Base-by-base conservation (phyloP, 176 grass and related monocot species). In the Paspalum vaginatum region DNA sequence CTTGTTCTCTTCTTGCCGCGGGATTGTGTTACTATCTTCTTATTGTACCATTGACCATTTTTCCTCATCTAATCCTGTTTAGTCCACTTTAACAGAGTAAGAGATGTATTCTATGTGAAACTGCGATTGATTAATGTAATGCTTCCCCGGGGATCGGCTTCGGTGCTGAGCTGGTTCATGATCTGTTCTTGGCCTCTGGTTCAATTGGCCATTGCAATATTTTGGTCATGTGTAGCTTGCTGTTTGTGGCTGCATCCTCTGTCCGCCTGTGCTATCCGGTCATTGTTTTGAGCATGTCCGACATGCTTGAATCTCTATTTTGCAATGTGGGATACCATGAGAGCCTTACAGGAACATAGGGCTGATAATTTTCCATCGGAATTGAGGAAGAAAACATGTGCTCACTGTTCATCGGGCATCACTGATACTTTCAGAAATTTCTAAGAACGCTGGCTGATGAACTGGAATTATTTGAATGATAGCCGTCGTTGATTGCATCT, bases 51-150 rank as follows among this genome's bases (percentile, higher is more conserved):
- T 83, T 83, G 66, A 82, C 78, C 66, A 26, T 78, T 82, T 82
- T 82, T 65, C 72, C 37, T 79, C 44, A 25, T 70, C 18, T 76
- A 78, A 74, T 90, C 86, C 51, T 52, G 72, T 85, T 52, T 52
- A 59, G 88, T 82, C 16, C 45, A 67, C 72, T 63, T 82, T 78
- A 82, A 78, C 79, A 74, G 79, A 72, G 78, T 85, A 89, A 78
- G 79, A 50, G 68, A 55, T 86, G 83, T 90, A 90, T 83, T 89
- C 77, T 32, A 79, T 83, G 83, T 83, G 88, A 85, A 86, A 61
- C 24, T 79, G 60, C 52, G 79, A 82, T 90, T 83, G 65, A 90
- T 83, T 82, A 86, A 90, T 86, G 83, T 74, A 86, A 90, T 74
- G 68, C 59, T 84, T 9, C 65, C 55, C 65, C 8, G 56, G 18